phyloP scores from a whole-genome alignment of 352 stramenopile genomes.

The Globisporangium solare region DNA sequence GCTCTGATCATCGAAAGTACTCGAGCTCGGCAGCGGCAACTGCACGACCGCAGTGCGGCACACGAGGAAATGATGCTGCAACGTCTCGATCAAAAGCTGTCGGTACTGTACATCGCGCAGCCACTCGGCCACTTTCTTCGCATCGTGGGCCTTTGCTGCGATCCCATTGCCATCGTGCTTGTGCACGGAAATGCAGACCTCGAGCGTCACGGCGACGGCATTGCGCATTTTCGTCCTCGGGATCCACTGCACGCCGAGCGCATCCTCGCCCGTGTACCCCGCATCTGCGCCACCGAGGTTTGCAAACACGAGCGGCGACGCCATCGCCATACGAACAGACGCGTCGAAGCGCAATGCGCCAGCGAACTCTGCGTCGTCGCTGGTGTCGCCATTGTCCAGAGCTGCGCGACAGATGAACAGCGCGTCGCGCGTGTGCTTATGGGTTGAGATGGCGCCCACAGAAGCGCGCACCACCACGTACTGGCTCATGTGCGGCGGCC shows the following conservation, averaged over 20 bases:
- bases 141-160: no score
- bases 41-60: slow-evolving; percentile 32
- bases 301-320: slow-evolving; percentile 8
- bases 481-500: slow-evolving; percentile 28
- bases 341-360: slow-evolving; percentile 15
- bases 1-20: slow-evolving; percentile 10
- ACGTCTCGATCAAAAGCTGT: slow-evolving; percentile 46
- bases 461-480: slow-evolving; percentile 22
- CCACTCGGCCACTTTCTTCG: neutral
- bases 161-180: neutral
- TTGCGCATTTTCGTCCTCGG: slow-evolving; percentile 29
- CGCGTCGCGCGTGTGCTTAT: neutral
- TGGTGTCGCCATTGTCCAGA: slow-evolving; percentile 8
- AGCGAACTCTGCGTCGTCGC: neutral
- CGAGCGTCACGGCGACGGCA: slow-evolving; percentile 49
- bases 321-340: slow-evolving; percentile 19
- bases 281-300: slow-evolving; percentile 18
- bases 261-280: slow-evolving; percentile 1
- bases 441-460: neutral
- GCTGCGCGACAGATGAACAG: slow-evolving; percentile 40
- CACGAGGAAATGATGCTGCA: slow-evolving; percentile 48
- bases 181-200: slow-evolving; percentile 13
- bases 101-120: slow-evolving; percentile 27
- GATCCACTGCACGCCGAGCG: slow-evolving; percentile 36
- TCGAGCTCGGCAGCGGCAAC: slow-evolving; percentile 24